Evolutionary conservation across 148 eudicot species (phyloP), one percentile per base, ranked within the genome.

Genomic region (Linanthus parryae): DNA sequence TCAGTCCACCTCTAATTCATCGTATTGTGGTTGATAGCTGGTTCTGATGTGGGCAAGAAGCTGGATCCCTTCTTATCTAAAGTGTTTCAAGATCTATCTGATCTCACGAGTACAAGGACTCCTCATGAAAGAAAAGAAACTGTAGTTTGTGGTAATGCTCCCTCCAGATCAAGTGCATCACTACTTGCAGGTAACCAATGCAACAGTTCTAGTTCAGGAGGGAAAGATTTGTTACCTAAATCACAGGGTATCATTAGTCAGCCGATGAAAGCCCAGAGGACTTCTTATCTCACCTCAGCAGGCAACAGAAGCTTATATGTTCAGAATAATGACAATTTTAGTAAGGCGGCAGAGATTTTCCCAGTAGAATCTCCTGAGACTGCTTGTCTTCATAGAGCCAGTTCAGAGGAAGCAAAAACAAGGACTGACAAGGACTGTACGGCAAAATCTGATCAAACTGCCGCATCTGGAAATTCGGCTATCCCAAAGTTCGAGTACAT

Each of bases 401-500:
- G 2, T 30, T 14, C 17, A 12, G 21, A 51, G 27, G 55, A 51
- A 14, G 26, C 22, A 27, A 35, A 21, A 16, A 15, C 5, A 51
- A 51, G 41, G 31, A 19, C 4, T 31, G 6, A 20, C n/a, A 33
- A 13, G 27, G 39, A 19, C 34, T 14, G 6, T 33, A 1, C 40
- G 17, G 26, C 55, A 8, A 31, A 4, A 33, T 33, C 21, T 33
- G 15, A 51, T 31, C 40, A 51, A 51, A 21, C 55, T 21, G 27
- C 18, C 54, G 28, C 54, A 11, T 41, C 26, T 13, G 31, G 29
- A 25, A 45, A 27, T 45, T 73, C 61, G 42, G 61, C 66, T 35
- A 53, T 65, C 43, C 82, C 82, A 18, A 59, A 61, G 22, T 40
- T 60, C 33, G 69, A 64, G n/a, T 63, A 44, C 44, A 48, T 77